A percentile compares a stretch with the other conserved stretches of the same genome.
Conservation (phyloP, 2,329 filamentous ascomycete species). For the Calonectria leucothoes region DNA sequence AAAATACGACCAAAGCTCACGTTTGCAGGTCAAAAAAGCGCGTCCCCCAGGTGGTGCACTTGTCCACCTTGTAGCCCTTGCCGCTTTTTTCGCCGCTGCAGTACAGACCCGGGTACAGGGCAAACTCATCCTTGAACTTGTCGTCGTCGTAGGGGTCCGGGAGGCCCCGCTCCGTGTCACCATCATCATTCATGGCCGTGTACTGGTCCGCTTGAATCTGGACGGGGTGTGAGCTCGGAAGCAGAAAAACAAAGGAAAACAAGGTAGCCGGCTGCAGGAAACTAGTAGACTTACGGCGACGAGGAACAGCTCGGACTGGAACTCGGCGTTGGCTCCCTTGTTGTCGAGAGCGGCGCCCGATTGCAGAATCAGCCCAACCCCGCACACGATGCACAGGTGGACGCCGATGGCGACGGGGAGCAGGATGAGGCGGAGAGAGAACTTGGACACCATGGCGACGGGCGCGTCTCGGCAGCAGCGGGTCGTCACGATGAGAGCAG, state of each 20-base stretch:
- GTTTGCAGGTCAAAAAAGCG: background rate
- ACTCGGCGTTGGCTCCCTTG: background rate
- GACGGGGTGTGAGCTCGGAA: background rate
- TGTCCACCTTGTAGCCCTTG: background rate
- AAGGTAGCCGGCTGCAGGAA: background rate
- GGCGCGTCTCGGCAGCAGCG: background rate
- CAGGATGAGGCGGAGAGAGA: background rate
- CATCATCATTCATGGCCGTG: background rate
- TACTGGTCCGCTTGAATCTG: background rate
- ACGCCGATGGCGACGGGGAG: background rate
- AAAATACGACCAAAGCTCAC: background rate
- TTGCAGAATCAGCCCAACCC: conserved; percentile 1
- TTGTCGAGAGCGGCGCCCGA: background rate
- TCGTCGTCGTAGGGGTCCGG: background rate
- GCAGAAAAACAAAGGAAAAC: background rate
- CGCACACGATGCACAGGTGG: background rate
- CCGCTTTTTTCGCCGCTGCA: background rate
- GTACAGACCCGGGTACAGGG: background rate
- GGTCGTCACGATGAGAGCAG: background rate
- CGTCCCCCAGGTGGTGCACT: background rate
- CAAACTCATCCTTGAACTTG: background rate
- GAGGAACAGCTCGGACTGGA: conserved; percentile 1
- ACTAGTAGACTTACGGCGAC: background rate
- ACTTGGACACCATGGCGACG: background rate
- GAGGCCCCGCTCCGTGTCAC: background rate